Conservation (phyloP, 2,329 filamentous ascomycete genomes). For the Alternaria atra region DNA sequence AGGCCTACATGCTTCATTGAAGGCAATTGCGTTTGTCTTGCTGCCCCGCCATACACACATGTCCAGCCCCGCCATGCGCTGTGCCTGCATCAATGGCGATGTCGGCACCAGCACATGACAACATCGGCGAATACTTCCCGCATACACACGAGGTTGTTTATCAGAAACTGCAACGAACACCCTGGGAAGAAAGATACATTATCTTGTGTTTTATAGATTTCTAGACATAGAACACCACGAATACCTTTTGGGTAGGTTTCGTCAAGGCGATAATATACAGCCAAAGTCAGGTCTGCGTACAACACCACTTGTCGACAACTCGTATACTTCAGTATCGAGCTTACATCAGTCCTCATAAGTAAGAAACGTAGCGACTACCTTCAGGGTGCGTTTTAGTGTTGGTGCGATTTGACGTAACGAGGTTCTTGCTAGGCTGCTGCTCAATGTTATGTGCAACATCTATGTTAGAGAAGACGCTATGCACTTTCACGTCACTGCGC, state of each 20-base stretch:
- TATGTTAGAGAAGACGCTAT: too few relatives aligned
- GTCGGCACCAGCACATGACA: conserved; percentile 13
- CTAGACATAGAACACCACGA: neutral
- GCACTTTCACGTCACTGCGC: too few relatives aligned
- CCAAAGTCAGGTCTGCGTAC: too few relatives aligned
- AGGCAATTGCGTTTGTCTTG: conserved; percentile 3
- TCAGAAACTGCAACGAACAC: neutral
- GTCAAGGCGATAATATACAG: neutral
- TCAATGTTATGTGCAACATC: too few relatives aligned
- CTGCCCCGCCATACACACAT: conserved; percentile 14
- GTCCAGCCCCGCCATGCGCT: conserved; percentile 13
- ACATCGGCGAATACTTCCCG: neutral
- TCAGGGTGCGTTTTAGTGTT: neutral
- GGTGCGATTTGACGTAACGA: too few relatives aligned
- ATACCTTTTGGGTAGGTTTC: neutral
- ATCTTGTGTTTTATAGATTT: neutral
- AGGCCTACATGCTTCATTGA: conserved; percentile 1
- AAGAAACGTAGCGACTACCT: neutral
- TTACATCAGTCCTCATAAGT: neutral
- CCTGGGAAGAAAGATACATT: neutral
- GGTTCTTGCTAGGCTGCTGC: too few relatives aligned
- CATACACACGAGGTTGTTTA: neutral
- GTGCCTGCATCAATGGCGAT: conserved; percentile 20
- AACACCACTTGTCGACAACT: too few relatives aligned
- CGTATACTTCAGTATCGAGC: too few relatives aligned